These are phyloP conservation scores for Sporothrix humicola DNA, from an alignment of 2,329 filamentous ascomycete species.

Conservation along the genomic window DNA sequence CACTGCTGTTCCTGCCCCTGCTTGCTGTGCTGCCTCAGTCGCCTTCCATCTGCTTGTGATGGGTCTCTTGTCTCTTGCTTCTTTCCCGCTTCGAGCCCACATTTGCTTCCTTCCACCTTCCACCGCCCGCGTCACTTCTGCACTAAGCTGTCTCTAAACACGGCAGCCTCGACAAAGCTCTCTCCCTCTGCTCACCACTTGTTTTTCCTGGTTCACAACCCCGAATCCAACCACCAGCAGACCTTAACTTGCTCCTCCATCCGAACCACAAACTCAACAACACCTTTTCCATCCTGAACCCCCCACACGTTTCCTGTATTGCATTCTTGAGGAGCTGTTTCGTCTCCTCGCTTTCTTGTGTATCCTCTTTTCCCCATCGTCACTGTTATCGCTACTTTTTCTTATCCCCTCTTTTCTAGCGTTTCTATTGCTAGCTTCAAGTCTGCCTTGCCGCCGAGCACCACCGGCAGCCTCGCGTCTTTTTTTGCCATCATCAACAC, in stretches of 20 bases:
- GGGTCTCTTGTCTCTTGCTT: slow-evolving; percentile 3
- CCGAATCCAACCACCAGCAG: slow-evolving; percentile 21
- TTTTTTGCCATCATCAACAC: background rate
- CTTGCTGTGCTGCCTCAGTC: background rate
- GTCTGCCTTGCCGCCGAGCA: slow-evolving; percentile 28
- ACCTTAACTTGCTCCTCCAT: background rate
- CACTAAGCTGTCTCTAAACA: slow-evolving; percentile 27
- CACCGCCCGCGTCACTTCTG: background rate
- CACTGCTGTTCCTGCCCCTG: slow-evolving; percentile 14
- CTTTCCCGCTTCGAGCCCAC: background rate
- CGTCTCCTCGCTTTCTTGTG: background rate
- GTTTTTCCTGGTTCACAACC: background rate
- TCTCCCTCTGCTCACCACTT: slow-evolving; percentile 17
- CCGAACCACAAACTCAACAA: background rate
- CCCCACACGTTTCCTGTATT: slow-evolving; percentile 8
- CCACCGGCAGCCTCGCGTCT: slow-evolving; percentile 14
- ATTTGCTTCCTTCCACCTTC: background rate
- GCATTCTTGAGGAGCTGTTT: background rate
- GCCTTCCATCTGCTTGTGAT: background rate
- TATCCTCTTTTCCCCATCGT: slow-evolving; percentile 17
- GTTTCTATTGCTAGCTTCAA: slow-evolving; percentile 20
- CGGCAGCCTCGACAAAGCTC: slow-evolving; percentile 7
- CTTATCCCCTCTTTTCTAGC: slow-evolving; percentile 26
- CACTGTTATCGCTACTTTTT: slow-evolving; percentile 8
- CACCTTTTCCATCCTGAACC: slow-evolving; percentile 6